Evolutionary conservation across 495 filamentous ascomycete genomes (phyloP).

Genomic region (Hyaloscypha hepaticicola): DNA sequence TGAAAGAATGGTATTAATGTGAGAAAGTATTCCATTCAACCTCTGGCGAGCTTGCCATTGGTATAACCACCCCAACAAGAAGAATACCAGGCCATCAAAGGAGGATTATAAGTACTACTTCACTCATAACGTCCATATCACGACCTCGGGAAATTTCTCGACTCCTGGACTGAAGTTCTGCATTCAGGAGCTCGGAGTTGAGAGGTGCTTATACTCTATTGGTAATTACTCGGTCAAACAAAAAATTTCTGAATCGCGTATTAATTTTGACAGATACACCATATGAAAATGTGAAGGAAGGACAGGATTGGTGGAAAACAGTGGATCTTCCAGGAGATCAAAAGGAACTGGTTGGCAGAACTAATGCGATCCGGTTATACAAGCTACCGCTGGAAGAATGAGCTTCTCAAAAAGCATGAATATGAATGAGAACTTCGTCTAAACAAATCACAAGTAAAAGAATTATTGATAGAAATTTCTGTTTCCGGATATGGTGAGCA

Average conservation of each 20-base stretch:
- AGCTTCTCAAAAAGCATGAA: neutral
- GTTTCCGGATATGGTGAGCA: too few species aligned
- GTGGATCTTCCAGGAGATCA: conserved; percentile 44
- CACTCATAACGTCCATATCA: conserved; percentile 62
- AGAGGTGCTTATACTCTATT: conserved; percentile 41
- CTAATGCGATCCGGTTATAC: conserved; percentile 56
- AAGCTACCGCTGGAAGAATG: conserved; percentile 46
- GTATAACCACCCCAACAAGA: conserved; percentile 50
- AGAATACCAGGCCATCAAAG: conserved; percentile 47
- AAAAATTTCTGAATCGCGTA: neutral
- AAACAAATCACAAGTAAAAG: neutral
- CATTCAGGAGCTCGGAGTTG: conserved; percentile 42
- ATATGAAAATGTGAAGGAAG: conserved; percentile 49
- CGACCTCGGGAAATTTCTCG: conserved; percentile 61
- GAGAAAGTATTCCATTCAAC: conserved; percentile 56
- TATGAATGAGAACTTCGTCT: neutral
- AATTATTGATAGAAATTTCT: too few species aligned
- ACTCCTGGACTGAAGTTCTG: conserved; percentile 50
- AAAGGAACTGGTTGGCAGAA: conserved; percentile 49
- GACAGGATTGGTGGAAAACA: conserved; percentile 51
- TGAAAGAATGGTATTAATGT: neutral
- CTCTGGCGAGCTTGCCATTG: conserved; percentile 62
- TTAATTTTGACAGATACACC: conserved; percentile 34
- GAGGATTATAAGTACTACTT: conserved; percentile 58
- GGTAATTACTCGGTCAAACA: conserved; percentile 24